phyloP scores from a whole-genome alignment of 768 basidiomycete species.

The Psilocybe sp. region DNA sequence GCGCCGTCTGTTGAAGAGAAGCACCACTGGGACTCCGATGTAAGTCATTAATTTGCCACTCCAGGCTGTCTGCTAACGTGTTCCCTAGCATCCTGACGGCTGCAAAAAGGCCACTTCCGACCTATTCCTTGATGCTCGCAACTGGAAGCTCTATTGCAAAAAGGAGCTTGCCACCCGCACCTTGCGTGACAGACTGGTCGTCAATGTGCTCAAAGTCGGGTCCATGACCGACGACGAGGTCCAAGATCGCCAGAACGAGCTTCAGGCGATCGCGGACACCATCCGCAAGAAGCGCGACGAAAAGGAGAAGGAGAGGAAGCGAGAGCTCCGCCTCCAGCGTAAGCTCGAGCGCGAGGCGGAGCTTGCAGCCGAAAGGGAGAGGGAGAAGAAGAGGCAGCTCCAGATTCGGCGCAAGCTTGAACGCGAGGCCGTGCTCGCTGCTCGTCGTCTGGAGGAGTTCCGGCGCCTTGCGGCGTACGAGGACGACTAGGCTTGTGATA shows the following conservation, averaged over 20 bases:
- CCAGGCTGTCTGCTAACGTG: too few species aligned
- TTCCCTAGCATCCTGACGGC: conserved; percentile 5
- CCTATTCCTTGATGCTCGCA: conserved; percentile 2
- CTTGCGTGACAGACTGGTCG: conserved; percentile 1
- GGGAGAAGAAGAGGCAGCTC: too few species aligned
- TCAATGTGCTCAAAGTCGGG: conserved; percentile 2
- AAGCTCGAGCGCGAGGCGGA: conserved; percentile 4
- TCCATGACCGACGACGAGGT: conserved; percentile 5
- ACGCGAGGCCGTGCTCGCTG: too few species aligned
- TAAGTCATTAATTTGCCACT: background rate
- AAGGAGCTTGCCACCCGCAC: conserved; percentile 8
- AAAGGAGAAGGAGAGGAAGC: conserved; percentile 5
- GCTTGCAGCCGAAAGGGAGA: too few species aligned
- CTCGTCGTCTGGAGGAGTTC: too few species aligned
- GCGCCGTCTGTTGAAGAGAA: conserved; percentile 10
- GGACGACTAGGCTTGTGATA: too few species aligned
- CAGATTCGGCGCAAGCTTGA: too few species aligned
- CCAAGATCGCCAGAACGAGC: conserved; percentile 4
- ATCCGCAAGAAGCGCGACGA: conserved; percentile 8
- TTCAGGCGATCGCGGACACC: conserved; percentile 2
- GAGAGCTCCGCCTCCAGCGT: conserved; percentile 4
- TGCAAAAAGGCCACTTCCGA: conserved; percentile 9
- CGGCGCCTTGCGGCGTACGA: too few species aligned
- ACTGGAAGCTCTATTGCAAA: conserved; percentile 12
- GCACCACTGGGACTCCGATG: conserved; percentile 9